Conservation (phyloP, 2,329 filamentous ascomycete genomes). For the Macrophomina pseudophaseolina region DNA sequence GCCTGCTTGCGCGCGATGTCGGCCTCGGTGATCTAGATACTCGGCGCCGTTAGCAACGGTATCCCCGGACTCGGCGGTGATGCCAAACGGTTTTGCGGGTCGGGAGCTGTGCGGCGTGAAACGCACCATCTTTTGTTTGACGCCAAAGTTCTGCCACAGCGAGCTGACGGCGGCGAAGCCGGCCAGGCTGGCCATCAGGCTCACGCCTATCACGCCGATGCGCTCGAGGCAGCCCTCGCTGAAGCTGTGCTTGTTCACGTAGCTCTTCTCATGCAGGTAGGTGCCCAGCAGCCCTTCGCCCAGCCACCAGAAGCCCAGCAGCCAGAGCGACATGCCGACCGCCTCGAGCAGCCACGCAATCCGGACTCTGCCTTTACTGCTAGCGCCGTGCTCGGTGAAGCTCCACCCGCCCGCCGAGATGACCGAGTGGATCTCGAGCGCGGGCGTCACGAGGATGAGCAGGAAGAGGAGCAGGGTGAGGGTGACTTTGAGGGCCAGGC, state of each 20-base stretch:
- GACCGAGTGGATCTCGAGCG: slow-evolving; percentile 75
- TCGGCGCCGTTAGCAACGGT: neutral
- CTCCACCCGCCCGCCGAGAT: slow-evolving; percentile 64
- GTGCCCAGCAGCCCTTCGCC: slow-evolving; percentile 66
- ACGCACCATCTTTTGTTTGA: slow-evolving; percentile 62
- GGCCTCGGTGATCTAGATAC: slow-evolving; percentile 64
- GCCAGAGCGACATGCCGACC: slow-evolving; percentile 69
- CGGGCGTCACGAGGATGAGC: slow-evolving; percentile 76
- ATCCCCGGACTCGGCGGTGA: neutral
- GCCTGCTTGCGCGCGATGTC: slow-evolving; percentile 79
- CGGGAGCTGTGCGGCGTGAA: neutral
- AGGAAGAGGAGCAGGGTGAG: slow-evolving; percentile 74
- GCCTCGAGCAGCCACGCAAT: slow-evolving; percentile 69
- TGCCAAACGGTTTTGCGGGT: slow-evolving; percentile 27
- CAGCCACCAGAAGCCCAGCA: slow-evolving; percentile 77
- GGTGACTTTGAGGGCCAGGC: slow-evolving; percentile 70
- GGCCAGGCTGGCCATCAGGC: slow-evolving; percentile 84
- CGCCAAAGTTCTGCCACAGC: slow-evolving; percentile 81
- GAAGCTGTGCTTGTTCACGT: slow-evolving; percentile 52
- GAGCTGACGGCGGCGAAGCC: slow-evolving; percentile 89
- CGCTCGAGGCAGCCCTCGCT: slow-evolving; percentile 65
- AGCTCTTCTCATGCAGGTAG: slow-evolving; percentile 54
- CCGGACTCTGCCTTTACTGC: slow-evolving; percentile 57
- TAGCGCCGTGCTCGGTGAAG: slow-evolving; percentile 52
- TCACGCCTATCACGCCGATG: slow-evolving; percentile 83